These are phyloP conservation scores for Massariosphaeria phaeospora DNA, from an alignment of 495 filamentous ascomycete species.

Conservation along the genomic window DNA sequence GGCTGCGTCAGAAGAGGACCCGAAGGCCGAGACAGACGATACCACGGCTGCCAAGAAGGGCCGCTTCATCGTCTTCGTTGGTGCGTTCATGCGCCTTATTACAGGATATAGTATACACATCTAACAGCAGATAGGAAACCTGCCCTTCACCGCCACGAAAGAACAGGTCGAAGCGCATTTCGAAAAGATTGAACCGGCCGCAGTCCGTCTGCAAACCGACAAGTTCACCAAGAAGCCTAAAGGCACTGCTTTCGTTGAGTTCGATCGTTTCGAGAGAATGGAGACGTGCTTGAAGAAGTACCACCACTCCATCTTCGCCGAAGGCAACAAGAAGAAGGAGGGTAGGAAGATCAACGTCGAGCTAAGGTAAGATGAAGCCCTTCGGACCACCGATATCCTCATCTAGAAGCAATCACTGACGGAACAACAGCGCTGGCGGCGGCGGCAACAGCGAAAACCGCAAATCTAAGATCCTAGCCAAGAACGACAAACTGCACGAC, in stretches of 20 bases:
- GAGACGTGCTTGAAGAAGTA: slow-evolving; percentile 84
- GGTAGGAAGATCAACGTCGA: slow-evolving; percentile 83
- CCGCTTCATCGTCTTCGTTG: slow-evolving; percentile 83
- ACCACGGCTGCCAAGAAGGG: slow-evolving; percentile 40
- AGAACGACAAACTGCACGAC: slow-evolving; percentile 73
- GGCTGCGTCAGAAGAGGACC: slow-evolving; percentile 5
- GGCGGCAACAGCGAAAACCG: slow-evolving; percentile 72
- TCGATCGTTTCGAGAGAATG: slow-evolving; percentile 84
- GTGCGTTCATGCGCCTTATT: slow-evolving; percentile 42
- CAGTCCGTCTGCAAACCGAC: slow-evolving; percentile 70
- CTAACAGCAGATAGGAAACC: slow-evolving; percentile 57
- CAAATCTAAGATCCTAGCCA: slow-evolving; percentile 68
- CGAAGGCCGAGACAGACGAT: slow-evolving; percentile 24
- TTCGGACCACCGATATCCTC: background rate
- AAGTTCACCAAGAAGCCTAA: slow-evolving; percentile 66
- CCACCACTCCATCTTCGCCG: slow-evolving; percentile 80
- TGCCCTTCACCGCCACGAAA: slow-evolving; percentile 75
- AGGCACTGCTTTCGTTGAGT: slow-evolving; percentile 91
- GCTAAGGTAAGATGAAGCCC: slow-evolving; percentile 48
- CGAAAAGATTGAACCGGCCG: slow-evolving; percentile 62
- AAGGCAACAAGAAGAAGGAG: slow-evolving; percentile 50
- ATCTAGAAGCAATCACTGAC: background rate
- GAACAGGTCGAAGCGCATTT: slow-evolving; percentile 70
- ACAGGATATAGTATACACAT: no score
- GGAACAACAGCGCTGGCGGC: slow-evolving; percentile 55